These are phyloP conservation scores for Suillus brevipes DNA, from an alignment of 768 basidiomycete genomes.

Conservation along the genomic window DNA sequence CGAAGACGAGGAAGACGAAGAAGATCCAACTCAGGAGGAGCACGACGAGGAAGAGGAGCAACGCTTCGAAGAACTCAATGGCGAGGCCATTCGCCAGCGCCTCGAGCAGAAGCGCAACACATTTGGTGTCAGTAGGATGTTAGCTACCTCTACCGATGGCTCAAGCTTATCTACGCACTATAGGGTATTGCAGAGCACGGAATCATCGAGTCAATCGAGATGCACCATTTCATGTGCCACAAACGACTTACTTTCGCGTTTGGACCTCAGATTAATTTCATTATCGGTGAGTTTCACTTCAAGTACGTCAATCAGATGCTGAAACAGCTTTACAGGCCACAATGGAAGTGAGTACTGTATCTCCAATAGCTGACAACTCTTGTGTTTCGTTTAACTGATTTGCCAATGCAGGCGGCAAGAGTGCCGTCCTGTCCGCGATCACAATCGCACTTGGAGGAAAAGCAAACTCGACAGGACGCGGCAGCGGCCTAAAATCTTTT, in stretches of 20 bases:
- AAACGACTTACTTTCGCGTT: slow-evolving; percentile 79
- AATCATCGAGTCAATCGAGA: slow-evolving; percentile 82
- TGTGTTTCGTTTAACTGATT: not conserved
- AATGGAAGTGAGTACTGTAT: slow-evolving; percentile 78
- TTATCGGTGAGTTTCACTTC: slow-evolving; percentile 64
- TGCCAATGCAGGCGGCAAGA: slow-evolving; percentile 76
- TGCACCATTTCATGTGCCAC: slow-evolving; percentile 97
- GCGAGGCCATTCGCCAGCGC: slow-evolving; percentile 53
- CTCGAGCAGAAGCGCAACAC: slow-evolving; percentile 46
- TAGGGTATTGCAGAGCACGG: slow-evolving; percentile 85
- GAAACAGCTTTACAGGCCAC: slow-evolving; percentile 52
- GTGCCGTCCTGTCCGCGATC: slow-evolving; percentile 90
- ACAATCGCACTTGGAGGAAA: slow-evolving; percentile 94
- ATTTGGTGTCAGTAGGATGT: slow-evolving; percentile 49
- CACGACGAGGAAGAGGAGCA: slow-evolving; percentile 59
- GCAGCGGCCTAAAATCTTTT: slow-evolving; percentile 79
- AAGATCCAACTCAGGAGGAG: slow-evolving; percentile 37
- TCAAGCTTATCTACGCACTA: not conserved
- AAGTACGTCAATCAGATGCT: slow-evolving; percentile 8
- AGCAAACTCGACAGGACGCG: slow-evolving; percentile 88
- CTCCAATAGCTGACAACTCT: not conserved
- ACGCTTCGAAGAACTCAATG: slow-evolving; percentile 62
- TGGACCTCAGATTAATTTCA: slow-evolving; percentile 94
- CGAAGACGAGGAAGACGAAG: slow-evolving; percentile 31
- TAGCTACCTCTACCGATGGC: slow-evolving; percentile 22